phyloP scores from a whole-genome alignment of 306 rosid species.

The Vigna angularis region DNA sequence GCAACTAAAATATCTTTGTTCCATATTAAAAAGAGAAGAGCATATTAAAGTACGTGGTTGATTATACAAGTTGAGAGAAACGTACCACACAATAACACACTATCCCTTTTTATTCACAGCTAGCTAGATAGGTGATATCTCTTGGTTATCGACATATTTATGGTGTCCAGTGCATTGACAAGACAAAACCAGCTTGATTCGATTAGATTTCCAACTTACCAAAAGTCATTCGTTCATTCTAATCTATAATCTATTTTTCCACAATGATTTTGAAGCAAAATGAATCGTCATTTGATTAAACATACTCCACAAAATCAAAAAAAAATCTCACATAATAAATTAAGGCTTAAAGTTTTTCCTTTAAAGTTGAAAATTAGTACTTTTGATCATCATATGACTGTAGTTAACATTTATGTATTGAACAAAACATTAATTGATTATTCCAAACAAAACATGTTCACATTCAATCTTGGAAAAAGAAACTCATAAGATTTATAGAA shows the following conservation, averaged over 20 bases:
- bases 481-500: no score
- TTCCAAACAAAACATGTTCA: no score
- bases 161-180: conserved; percentile 40
- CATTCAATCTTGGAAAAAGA: no score
- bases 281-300: no score
- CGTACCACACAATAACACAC: conserved; percentile 12
- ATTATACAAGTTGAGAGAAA: conserved; percentile 21
- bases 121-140: conserved; percentile 1
- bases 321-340: no score
- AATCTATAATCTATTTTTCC: background rate
- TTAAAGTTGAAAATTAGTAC: no score
- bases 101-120: conserved; percentile 34
- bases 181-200: conserved; percentile 37
- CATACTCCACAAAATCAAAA: no score
- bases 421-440: no score
- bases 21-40: conserved; percentile 17
- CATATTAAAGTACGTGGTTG: conserved; percentile 10
- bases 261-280: background rate
- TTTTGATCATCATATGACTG: no score
- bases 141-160: conserved; percentile 14
- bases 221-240: background rate
- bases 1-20: conserved; percentile 28
- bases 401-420: no score
- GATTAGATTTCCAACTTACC: conserved; percentile 16
- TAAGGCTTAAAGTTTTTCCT: no score